Conservation (phyloP, 2,329 filamentous ascomycete genomes). For the Colletotrichum destructivum region DNA sequence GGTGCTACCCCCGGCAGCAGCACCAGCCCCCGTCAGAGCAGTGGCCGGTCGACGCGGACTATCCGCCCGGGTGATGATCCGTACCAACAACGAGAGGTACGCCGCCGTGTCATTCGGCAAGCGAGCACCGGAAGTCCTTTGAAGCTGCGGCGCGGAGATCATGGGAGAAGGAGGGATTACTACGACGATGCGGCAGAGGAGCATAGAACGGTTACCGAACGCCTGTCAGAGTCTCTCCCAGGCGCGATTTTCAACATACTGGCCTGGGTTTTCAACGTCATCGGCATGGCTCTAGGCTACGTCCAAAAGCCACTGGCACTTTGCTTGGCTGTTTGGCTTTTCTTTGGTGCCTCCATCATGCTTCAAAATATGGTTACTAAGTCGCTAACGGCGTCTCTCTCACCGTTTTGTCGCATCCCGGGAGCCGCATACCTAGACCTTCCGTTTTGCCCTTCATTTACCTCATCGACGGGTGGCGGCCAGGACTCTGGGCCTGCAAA, state of each 20-base stretch:
- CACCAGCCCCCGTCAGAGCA: conserved; percentile 53
- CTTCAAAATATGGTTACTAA: conserved; percentile 74
- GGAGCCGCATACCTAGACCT: conserved; percentile 73
- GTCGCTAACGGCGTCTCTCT: conserved; percentile 73
- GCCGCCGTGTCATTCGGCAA: conserved; percentile 46
- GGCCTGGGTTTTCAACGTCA: conserved; percentile 68
- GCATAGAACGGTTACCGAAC: conserved; percentile 47
- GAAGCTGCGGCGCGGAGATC: conserved; percentile 44
- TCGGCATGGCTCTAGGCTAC: conserved; percentile 72
- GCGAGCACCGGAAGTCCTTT: conserved; percentile 45
- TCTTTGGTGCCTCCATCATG: conserved; percentile 71
- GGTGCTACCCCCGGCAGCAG: conserved; percentile 42
- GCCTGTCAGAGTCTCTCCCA: conserved; percentile 55
- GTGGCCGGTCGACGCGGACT: conserved; percentile 53
- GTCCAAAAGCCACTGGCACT: conserved; percentile 76
- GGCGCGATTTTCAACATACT: conserved; percentile 56
- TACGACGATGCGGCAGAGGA: conserved; percentile 18
- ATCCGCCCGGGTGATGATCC: conserved; percentile 49
- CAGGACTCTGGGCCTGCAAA: conserved; percentile 45
- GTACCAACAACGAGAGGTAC: conserved; percentile 47
- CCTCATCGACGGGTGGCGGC: conserved; percentile 2
- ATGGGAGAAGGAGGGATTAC: conserved; percentile 17
- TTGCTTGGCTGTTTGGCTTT: conserved; percentile 73
- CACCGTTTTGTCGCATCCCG: conserved; percentile 80
- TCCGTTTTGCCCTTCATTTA: conserved; percentile 71